Percentiles rank a stretch among this genome's conserved stretches.
phyloP scores from a whole-genome alignment of 208 protist genomes.

The Leishmania amazonensis region DNA sequence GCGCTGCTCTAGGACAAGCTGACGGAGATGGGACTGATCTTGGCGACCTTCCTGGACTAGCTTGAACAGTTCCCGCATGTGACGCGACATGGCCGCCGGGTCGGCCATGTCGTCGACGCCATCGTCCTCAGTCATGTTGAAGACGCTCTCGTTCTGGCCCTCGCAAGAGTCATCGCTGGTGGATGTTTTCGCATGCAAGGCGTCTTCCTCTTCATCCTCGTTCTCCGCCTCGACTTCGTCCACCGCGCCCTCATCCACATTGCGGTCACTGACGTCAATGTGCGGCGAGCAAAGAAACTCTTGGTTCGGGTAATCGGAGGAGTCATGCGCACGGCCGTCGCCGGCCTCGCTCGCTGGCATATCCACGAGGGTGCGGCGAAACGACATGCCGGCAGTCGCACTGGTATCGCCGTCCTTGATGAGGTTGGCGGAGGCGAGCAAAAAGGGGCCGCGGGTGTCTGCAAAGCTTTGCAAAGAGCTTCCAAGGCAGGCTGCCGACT shows the following conservation, averaged over 20 bases:
- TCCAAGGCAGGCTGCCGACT: not conserved
- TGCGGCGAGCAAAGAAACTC: not conserved
- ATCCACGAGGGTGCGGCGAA: conserved; percentile 22
- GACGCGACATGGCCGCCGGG: conserved; percentile 19
- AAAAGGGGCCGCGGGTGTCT: not conserved
- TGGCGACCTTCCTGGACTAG: conserved; percentile 41
- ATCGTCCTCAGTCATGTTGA: conserved; percentile 41
- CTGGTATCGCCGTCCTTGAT: conserved; percentile 12
- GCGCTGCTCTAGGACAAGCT: conserved; percentile 32
- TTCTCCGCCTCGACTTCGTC: conserved; percentile 25
- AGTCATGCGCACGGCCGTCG: not conserved
- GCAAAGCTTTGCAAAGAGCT: conserved; percentile 21
- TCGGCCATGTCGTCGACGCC: conserved; percentile 35
- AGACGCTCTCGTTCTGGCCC: conserved; percentile 45
- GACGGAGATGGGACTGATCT: conserved; percentile 33
- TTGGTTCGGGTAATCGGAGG: not conserved
- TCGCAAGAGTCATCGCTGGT: conserved; percentile 35
- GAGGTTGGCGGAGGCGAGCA: not conserved
- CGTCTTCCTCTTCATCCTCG: conserved; percentile 33
- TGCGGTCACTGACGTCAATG: not conserved
- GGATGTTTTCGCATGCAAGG: conserved; percentile 19
- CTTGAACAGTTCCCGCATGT: conserved; percentile 44
- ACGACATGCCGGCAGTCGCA: conserved; percentile 15
- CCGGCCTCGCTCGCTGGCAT: conserved; percentile 15
- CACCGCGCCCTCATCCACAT: conserved; percentile 22